These are phyloP conservation scores for Fusarium guadeloupense DNA, from an alignment of 2,329 filamentous ascomycete species.

Conservation along the genomic window DNA sequence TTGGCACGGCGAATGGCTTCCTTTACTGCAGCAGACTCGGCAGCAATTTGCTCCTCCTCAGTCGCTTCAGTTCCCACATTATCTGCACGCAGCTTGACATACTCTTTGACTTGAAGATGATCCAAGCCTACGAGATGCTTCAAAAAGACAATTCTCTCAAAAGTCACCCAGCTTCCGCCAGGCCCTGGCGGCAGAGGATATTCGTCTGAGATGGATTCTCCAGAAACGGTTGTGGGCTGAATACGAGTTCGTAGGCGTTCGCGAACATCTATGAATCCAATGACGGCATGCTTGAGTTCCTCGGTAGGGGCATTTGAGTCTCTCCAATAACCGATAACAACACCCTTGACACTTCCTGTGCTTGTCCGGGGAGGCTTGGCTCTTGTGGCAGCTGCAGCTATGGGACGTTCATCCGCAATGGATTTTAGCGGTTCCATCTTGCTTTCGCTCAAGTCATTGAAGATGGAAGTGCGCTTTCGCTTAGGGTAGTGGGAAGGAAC, in stretches of 20 bases:
- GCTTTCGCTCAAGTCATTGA: constrained; percentile 60
- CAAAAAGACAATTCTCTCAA: constrained; percentile 68
- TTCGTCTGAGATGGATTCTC: constrained; percentile 56
- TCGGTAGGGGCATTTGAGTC: constrained; percentile 62
- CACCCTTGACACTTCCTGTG: constrained; percentile 53
- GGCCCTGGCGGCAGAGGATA: constrained; percentile 65
- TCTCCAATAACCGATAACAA: constrained; percentile 68
- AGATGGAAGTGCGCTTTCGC: constrained; percentile 63
- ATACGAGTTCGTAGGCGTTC: constrained; percentile 69
- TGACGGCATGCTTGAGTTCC: constrained; percentile 64
- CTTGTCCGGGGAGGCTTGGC: constrained; percentile 44
- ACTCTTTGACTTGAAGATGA: constrained; percentile 69
- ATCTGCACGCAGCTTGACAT: constrained; percentile 64
- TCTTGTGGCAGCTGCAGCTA: constrained; percentile 35
- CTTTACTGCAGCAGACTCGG: constrained; percentile 55
- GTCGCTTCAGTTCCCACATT: constrained; percentile 51
- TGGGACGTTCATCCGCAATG: constrained; percentile 46
- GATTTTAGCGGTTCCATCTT: constrained; percentile 53
- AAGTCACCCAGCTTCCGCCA: constrained; percentile 71
- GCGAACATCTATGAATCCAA: constrained; percentile 70
- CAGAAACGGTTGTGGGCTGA: constrained; percentile 59
- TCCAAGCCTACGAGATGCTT: constrained; percentile 64
- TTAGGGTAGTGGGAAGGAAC: constrained; percentile 59
- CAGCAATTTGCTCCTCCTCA: constrained; percentile 50
- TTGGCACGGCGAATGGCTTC: constrained; percentile 58